Evolutionary conservation across 805 yeast species (phyloP).

Genomic region (Cyberlindnera japonica): DNA sequence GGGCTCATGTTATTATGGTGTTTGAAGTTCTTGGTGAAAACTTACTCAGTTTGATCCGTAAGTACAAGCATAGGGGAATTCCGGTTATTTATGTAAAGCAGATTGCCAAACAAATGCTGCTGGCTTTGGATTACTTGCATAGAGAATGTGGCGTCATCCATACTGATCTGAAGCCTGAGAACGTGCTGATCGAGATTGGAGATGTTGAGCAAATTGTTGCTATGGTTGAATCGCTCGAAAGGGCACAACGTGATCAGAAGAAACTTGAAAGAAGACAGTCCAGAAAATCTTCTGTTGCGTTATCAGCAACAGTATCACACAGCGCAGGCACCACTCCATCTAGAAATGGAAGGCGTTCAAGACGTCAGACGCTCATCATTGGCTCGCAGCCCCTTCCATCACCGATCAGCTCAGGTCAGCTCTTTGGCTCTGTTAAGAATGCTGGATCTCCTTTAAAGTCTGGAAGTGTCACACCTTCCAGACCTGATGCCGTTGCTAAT

Average conservation of each 20-base stretch:
- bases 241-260: slow-evolving; percentile 41
- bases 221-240: slow-evolving; percentile 59
- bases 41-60: slow-evolving; percentile 74
- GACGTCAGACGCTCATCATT: slow-evolving; percentile 74
- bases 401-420: slow-evolving; percentile 58
- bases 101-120: slow-evolving; percentile 71
- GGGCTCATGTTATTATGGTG: slow-evolving; percentile 93
- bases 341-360: slow-evolving; percentile 41
- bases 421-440: slow-evolving; percentile 11
- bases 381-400: slow-evolving; percentile 94
- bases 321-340: slow-evolving; percentile 25
- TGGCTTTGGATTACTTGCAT: slow-evolving; percentile 70
- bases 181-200: slow-evolving; percentile 74
- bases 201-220: slow-evolving; percentile 76
- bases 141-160: slow-evolving; percentile 71
- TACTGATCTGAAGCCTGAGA: slow-evolving; percentile 72
- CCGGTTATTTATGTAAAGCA: slow-evolving; percentile 75
- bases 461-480: slow-evolving; percentile 1
- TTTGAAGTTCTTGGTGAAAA: slow-evolving; percentile 97
- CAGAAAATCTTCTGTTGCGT: slow-evolving; percentile 22
- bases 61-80: slow-evolving; percentile 75
- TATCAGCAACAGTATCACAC: slow-evolving; percentile 13
- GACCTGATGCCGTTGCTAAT: slow-evolving; percentile 28
- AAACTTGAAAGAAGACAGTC: slow-evolving; percentile 39
- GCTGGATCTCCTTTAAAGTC: slow-evolving; percentile 15